These are phyloP conservation scores for Umbelopsis sp. DNA, from an alignment of 192 early-diverging fungal genomes.

Conservation along the genomic window DNA sequence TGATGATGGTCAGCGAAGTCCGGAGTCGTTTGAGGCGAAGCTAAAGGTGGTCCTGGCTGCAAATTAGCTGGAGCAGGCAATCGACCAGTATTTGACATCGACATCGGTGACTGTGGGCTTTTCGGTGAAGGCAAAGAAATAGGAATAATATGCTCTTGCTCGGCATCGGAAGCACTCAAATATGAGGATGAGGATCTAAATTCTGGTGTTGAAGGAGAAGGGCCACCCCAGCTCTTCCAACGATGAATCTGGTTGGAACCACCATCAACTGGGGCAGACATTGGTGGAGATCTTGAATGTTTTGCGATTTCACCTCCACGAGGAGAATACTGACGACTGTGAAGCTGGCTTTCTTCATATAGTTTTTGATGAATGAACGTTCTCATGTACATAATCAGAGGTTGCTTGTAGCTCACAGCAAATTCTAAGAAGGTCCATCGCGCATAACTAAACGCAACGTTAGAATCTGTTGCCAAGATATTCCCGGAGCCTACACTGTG, in stretches of 20 bases:
- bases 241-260: slow-evolving; percentile 25
- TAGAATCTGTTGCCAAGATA: slow-evolving; percentile 16
- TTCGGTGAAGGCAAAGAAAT: slow-evolving; percentile 5
- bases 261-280: slow-evolving; percentile 31
- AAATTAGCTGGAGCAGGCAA: neutral
- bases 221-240: slow-evolving; percentile 55
- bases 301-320: slow-evolving; percentile 19
- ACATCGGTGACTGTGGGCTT: neutral
- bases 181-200: neutral
- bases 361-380: slow-evolving; percentile 48
- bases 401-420: slow-evolving; percentile 48
- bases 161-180: neutral
- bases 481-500: slow-evolving; percentile 1
- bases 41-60: neutral
- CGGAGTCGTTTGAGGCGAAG: neutral
- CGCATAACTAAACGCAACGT: slow-evolving; percentile 40
- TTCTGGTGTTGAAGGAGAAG: slow-evolving; percentile 20
- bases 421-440: slow-evolving; percentile 60
- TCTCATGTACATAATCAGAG: slow-evolving; percentile 49
- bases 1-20: neutral
- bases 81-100: neutral
- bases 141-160: neutral
- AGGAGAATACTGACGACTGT: slow-evolving; percentile 11
- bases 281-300: neutral
- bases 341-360: slow-evolving; percentile 27